Evolutionary conservation across 2,329 filamentous ascomycete species (phyloP), one percentile per base, ranked within the genome.

Genomic region (Fusarium drepaniforme): DNA sequence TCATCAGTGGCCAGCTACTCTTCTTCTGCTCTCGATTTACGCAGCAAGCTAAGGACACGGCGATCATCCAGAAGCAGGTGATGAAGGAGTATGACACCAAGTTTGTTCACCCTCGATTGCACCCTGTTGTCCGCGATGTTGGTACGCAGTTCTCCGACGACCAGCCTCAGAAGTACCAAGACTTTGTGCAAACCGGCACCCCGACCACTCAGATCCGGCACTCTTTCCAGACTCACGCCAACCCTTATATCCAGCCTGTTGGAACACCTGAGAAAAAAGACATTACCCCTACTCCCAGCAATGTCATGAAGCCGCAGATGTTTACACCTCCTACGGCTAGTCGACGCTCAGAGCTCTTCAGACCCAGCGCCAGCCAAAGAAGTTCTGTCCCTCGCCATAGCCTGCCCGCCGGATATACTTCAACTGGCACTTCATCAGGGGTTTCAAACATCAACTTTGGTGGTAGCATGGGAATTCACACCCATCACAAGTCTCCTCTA

Each of bases 81-180:
- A 88, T 98, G 84, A 93, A 95, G 81, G 97, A 99, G 84, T 99
- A 99, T 81, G 95, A 98, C 81, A 94, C 91, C 77, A 99, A 99
- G 85, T 98, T 93, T 80, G 97, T 99, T 1, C 95, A 97, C 79
- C 97, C 97, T 3, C 90, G 92, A 13, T 90, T 97, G n/a, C 94
- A 97, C 77, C 94, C 93, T 9, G 87, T 93, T 7, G 94, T 97
- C 75, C 85, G 90, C 64, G 89, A 91, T 90, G 95, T 96, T 2
- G 93, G 91, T 8, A 97, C 93, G 1, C 96, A 98, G 82, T 92
- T 93, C 68, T 91, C 90, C 44, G 83, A 84, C 56, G 85, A 88
- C 18, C 83, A 85, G 11, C 83, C 83, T 11, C 78, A 81, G 9
- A 83, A 85, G 38, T 80, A 82, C 9, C 80, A 83, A 42, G 88